Evolutionary conservation across 257 asterid species (phyloP).

Genomic region (Euphrasia confusa): DNA sequence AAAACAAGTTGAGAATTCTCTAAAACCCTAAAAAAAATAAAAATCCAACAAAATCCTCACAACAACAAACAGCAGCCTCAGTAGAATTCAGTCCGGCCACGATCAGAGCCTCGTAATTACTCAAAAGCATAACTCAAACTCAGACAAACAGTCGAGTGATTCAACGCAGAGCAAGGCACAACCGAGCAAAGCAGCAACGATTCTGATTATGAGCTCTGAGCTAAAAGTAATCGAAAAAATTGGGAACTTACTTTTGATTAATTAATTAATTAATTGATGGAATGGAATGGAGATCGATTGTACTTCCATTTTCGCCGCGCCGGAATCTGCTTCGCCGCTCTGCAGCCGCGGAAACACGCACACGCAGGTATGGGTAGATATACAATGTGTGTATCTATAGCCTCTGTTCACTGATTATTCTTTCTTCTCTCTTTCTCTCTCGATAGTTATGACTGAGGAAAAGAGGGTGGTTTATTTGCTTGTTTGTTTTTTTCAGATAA

Average conservation of each 20-base stretch:
- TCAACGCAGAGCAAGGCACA: constrained; percentile 19
- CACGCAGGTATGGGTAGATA: background rate
- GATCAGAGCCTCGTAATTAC: constrained; percentile 30
- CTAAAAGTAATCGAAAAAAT: constrained; percentile 22
- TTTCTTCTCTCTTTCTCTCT: constrained; percentile 34
- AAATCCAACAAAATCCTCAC: constrained; percentile 11
- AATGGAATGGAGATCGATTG: constrained; percentile 50
- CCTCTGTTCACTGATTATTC: constrained; percentile 23
- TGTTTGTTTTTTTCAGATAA: too few species aligned
- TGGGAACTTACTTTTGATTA: constrained; percentile 29
- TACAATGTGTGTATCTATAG: constrained; percentile 22
- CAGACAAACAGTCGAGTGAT: background rate
- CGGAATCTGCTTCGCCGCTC: constrained; percentile 31
- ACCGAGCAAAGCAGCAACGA: constrained; percentile 29
- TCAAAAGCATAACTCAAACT: constrained; percentile 28
- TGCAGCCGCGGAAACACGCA: constrained; percentile 21
- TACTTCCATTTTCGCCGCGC: constrained; percentile 28
- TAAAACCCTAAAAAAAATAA: constrained; percentile 23
- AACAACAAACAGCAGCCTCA: constrained; percentile 23
- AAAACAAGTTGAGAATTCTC: constrained; percentile 23
- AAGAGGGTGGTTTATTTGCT: too few species aligned
- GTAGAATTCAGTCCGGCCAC: constrained; percentile 20
- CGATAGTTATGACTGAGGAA: constrained; percentile 34
- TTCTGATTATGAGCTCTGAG: constrained; percentile 42
- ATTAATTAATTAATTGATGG: constrained; percentile 3